A percentile compares a stretch with the other conserved stretches of the same genome.
Evolutionary conservation across 768 basidiomycete genomes (phyloP).

Genomic region (Guyanaporus albipodus): DNA sequence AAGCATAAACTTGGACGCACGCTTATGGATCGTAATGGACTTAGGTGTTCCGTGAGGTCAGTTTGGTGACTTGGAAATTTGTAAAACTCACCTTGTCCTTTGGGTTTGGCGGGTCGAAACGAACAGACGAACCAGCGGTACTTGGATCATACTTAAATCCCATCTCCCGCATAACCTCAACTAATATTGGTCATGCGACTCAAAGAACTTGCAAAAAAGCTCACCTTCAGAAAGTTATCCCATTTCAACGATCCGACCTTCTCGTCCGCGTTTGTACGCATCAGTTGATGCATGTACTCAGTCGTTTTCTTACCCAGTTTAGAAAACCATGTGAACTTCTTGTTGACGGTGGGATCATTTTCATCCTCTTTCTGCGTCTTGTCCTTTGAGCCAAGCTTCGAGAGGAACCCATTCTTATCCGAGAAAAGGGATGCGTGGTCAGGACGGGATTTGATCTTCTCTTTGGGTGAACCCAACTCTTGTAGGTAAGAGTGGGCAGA

Average conservation of each 20-base stretch:
- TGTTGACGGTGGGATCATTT: conserved; percentile 19
- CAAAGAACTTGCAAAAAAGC: background rate
- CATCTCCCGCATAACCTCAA: conserved; percentile 72
- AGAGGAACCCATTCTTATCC: conserved; percentile 45
- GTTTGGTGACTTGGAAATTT: background rate
- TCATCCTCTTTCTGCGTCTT: conserved; percentile 34
- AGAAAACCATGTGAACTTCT: conserved; percentile 53
- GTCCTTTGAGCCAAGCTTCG: conserved; percentile 39
- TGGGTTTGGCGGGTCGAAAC: conserved; percentile 69
- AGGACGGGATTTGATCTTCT: conserved; percentile 68
- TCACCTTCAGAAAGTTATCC: conserved; percentile 73
- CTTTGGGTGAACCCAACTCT: conserved; percentile 46
- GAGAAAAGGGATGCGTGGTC: conserved; percentile 52
- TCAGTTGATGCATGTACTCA: conserved; percentile 59
- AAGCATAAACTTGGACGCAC: conserved; percentile 35
- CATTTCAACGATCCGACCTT: conserved; percentile 68
- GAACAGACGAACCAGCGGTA: conserved; percentile 78
- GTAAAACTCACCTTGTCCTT: conserved; percentile 39
- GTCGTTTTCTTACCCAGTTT: conserved; percentile 57
- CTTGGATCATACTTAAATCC: conserved; percentile 71
- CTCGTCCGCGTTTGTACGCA: conserved; percentile 53
- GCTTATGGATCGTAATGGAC: conserved; percentile 77
- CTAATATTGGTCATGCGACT: background rate
- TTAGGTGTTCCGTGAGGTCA: conserved; percentile 21
- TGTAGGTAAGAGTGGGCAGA: conserved; percentile 70